These are phyloP conservation scores for Calamus simplicifolius DNA, from an alignment of 176 grass and related monocot genomes.

Conservation along the genomic window DNA sequence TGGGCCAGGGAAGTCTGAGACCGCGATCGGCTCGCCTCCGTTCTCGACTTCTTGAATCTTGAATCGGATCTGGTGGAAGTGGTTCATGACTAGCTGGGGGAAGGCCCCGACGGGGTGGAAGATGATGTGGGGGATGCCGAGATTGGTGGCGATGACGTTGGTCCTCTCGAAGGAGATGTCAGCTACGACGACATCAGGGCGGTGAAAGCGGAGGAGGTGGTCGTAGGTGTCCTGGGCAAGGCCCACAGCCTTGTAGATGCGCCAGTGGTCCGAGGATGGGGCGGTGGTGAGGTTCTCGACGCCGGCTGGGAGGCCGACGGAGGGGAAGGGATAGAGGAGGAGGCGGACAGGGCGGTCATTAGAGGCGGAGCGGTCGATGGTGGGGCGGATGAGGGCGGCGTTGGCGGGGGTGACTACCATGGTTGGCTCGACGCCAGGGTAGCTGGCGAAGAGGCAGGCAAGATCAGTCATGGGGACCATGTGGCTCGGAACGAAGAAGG, in stretches of 20 bases:
- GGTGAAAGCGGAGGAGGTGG: constrained; percentile 11
- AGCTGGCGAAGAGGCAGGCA: constrained; percentile 37
- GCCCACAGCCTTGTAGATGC: constrained; percentile 17
- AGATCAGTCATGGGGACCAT: constrained; percentile 65
- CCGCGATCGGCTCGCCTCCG: not conserved
- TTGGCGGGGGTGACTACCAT: constrained; percentile 56
- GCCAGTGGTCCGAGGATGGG: constrained; percentile 18
- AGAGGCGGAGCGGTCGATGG: constrained; percentile 1
- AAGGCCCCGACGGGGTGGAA: constrained; percentile 23
- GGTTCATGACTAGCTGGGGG: constrained; percentile 13
- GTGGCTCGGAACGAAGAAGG: constrained; percentile 62
- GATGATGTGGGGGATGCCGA: constrained; percentile 25
- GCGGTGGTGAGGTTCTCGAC: constrained; percentile 24
- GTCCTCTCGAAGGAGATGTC: constrained; percentile 23
- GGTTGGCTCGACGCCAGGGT: constrained; percentile 21
- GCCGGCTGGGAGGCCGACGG: constrained; percentile 20
- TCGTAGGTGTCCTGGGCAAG: not conserved
- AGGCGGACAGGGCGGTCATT: not conserved
- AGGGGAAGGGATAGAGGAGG: constrained; percentile 18
- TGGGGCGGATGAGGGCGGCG: constrained; percentile 9
- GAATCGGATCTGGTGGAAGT: not conserved
- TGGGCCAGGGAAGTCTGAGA: constrained; percentile 1
- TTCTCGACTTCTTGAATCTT: no score
- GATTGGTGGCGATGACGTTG: constrained; percentile 13
- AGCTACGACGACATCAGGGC: constrained; percentile 25